Evolutionary conservation across 805 yeast genomes (phyloP).

Genomic region (Starmerella geochares): DNA sequence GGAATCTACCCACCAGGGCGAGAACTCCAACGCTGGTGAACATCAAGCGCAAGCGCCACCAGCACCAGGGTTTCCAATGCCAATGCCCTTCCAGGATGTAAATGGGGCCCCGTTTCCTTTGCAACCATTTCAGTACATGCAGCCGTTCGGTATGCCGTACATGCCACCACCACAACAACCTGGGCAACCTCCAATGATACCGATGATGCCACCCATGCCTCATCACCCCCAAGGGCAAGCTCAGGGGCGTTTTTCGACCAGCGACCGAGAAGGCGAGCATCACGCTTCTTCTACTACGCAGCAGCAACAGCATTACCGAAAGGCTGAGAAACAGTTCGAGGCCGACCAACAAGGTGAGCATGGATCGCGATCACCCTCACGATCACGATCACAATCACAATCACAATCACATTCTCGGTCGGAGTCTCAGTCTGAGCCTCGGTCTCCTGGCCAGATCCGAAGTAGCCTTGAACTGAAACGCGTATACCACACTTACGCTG

Average conservation of each 20-base stretch:
- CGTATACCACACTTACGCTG: neutral
- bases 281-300: neutral
- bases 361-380: too few species aligned
- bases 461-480: neutral
- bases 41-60: slow-evolving; percentile 9
- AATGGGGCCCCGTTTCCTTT: slow-evolving; percentile 5
- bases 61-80: slow-evolving; percentile 11
- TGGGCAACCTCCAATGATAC: slow-evolving; percentile 12
- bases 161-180: slow-evolving; percentile 10
- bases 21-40: neutral
- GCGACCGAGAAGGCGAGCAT: neutral
- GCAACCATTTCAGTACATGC: slow-evolving; percentile 17
- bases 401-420: too few species aligned
- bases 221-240: neutral
- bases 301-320: too few species aligned
- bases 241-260: neutral
- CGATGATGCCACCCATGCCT: slow-evolving; percentile 11
- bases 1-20: too few species aligned
- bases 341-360: too few species aligned
- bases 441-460: neutral
- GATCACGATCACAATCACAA: neutral
- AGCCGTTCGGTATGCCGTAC: slow-evolving; percentile 21
- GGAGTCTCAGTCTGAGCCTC: neutral
- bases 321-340: too few species aligned
- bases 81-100: slow-evolving; percentile 6